A percentile compares a stretch with the other conserved stretches of the same genome.
phyloP scores from a whole-genome alignment of 2,329 filamentous ascomycete species.

The Penicillium fuscoglaucum region DNA sequence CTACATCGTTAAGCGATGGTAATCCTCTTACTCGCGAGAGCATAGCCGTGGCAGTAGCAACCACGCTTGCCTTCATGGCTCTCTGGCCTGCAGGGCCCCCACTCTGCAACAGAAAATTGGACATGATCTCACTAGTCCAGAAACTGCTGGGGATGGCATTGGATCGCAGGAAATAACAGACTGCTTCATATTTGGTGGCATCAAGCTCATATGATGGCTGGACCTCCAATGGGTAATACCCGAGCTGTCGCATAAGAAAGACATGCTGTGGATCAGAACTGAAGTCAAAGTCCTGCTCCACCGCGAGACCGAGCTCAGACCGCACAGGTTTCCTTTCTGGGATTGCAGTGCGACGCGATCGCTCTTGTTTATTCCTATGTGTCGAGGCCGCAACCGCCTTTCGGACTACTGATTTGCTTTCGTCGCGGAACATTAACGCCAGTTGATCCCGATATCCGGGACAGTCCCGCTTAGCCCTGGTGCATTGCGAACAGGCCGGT shows the following conservation, averaged over 20 bases:
- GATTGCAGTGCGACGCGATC: constrained; percentile 28
- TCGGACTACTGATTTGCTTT: constrained; percentile 62
- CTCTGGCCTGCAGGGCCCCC: constrained; percentile 28
- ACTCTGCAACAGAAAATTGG: constrained; percentile 23
- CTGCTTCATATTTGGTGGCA: constrained; percentile 34
- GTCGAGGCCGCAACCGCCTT: constrained; percentile 49
- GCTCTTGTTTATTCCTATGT: constrained; percentile 13
- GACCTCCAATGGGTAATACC: constrained; percentile 19
- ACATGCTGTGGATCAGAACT: constrained; percentile 20
- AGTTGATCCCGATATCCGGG: constrained; percentile 65
- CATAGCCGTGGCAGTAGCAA: constrained; percentile 60
- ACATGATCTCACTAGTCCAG: constrained; percentile 28
- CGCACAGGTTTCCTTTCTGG: constrained; percentile 25
- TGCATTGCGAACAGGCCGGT: constrained; percentile 64
- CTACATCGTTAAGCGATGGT: constrained; percentile 47
- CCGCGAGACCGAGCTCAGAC: constrained; percentile 1
- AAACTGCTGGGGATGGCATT: constrained; percentile 34
- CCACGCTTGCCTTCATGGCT: constrained; percentile 51
- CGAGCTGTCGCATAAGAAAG: constrained; percentile 17
- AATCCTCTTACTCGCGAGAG: constrained; percentile 57
- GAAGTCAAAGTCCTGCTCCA: constrained; percentile 22
- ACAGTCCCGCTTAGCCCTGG: constrained; percentile 60
- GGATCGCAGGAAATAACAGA: constrained; percentile 40
- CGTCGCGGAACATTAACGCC: constrained; percentile 66
- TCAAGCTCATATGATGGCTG: constrained; percentile 27